A percentile compares a stretch with the other conserved stretches of the same genome.
Conservation (phyloP, 805 yeast genomes). For the Yamadazyma takamatsuzukensis region DNA sequence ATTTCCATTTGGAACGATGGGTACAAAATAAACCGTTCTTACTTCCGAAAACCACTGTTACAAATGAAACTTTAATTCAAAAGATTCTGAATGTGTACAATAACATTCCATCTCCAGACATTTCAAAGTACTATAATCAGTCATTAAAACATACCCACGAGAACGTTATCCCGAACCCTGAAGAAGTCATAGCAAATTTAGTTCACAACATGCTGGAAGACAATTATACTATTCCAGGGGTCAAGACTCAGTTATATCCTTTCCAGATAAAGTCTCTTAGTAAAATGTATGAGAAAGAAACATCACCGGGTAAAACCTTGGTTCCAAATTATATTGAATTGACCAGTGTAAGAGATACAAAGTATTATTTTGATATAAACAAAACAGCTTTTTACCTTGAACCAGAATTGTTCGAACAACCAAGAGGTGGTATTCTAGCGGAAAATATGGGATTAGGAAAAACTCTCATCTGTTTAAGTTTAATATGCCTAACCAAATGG, state of each 20-base stretch:
- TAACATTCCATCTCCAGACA: conserved; percentile 26
- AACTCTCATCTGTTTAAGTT: conserved; percentile 55
- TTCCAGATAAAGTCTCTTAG: conserved; percentile 61
- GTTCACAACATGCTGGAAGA: conserved; percentile 15
- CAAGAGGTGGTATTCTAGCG: conserved; percentile 61
- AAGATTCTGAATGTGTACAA: conserved; percentile 32
- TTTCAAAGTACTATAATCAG: conserved; percentile 14
- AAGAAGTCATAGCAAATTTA: conserved; percentile 16
- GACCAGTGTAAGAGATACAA: conserved; percentile 11
- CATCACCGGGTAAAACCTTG: conserved; percentile 22
- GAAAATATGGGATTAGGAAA: conserved; percentile 71
- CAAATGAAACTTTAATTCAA: conserved; percentile 6
- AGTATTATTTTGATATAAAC: conserved; percentile 35
- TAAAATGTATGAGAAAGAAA: conserved; percentile 57
- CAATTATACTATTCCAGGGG: conserved; percentile 29
- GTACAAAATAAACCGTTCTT: background rate
- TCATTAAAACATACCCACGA: conserved; percentile 1
- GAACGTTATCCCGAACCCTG: conserved; percentile 10
- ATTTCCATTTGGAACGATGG: conserved; percentile 35
- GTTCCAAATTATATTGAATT: conserved; percentile 34
- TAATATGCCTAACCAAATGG: conserved; percentile 51
- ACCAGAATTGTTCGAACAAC: conserved; percentile 45
- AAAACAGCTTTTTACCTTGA: conserved; percentile 21
- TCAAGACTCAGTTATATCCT: conserved; percentile 48
- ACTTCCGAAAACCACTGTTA: background rate